Evolutionary conservation across 495 filamentous ascomycete genomes (phyloP), one percentile per base, ranked within the genome.

Genomic region (Darksidea phi): DNA sequence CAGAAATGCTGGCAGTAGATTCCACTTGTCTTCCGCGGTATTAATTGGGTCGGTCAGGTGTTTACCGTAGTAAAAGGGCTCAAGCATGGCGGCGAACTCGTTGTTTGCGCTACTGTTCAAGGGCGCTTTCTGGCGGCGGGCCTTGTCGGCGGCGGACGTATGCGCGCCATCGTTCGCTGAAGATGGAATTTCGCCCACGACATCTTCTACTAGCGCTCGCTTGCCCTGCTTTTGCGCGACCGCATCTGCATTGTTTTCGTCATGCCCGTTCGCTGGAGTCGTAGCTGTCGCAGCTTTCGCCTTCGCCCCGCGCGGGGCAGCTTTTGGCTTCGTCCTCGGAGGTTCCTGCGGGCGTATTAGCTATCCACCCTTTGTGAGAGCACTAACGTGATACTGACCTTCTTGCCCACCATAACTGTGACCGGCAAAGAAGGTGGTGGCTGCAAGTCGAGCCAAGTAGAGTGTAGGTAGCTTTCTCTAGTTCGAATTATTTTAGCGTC

Each of bases 41-140:
- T 89, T 84, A 69, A 99, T 96, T 0, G 92, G 89, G 61, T 97
- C 94, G 0, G 90, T 96, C 53, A 97, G 76, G 51, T 84, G 86
- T 72, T 97, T 99, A 54, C 89, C 92, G 67, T 93, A 90, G 74
- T 99, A 99, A 72, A 97, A 96, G 0, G 94, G 94, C 75, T 95
- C 86, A 42, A 97, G 78, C 13, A 97, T 83, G 51, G 90, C 90
- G 75, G 96, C 88, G 69, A 96, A 96, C 37, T 53, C 61, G 51
- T 67, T 57, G 12, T 54, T 60, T 1, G 20, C 52, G 1, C 41
- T 43, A 13, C 41, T 45, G 17, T 48, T 17, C 20, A 42, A 15
- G 15, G 57, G 23, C 17, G 48, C 24, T 59, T 54, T 63, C n/a
- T 48, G 54, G 20, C 45, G 47, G n/a, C 56, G 47, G 0, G 59